Evolutionary conservation across 2,329 filamentous ascomycete species (phyloP), one percentile per base, ranked within the genome.

Genomic region (Sporothrix luriei): DNA sequence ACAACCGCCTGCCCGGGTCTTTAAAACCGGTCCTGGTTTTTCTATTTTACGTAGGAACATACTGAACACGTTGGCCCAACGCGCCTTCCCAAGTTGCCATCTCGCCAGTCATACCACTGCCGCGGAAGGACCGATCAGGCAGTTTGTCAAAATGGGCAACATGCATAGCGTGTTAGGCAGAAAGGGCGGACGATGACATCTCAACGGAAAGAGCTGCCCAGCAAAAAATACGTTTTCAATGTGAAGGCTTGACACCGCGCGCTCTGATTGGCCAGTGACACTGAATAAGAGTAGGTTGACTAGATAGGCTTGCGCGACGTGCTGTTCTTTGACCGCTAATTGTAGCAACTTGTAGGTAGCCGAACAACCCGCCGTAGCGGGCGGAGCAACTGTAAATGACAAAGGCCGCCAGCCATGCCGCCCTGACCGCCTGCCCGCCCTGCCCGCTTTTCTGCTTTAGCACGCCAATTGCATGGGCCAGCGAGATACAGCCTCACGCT

Each of bases 261-360:
- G 7, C 40, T 49, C 26, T 52, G 64, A 70, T 70, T 70, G 69
- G 69, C 21, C 57, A 33, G 21, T n/a, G 43, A 38, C 29, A 46
- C 54, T 70, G 48, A 69, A 38, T 69, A 69, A 70, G 65, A 48
- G 21, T 16, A 49, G 21, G 21, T 10, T 6, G 19, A 33, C 24
- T 19, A 21, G 26, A 6, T 19, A 10, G 4, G 10, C 4, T 21
- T 51, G 55, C 11, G 33, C 38, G 55, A 33, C 55, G 43, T 64
- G 21, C 21, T 46, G 11, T 29, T 16, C 40, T n/a, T 49, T 64
- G 46, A 51, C 62, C 46, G 62, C 48, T 38, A 52, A n/a, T n/a
- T n/a, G n/a, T n/a, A n/a, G n/a, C n/a, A 4, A 49, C 24, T 13
- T 48, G 33, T 29, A 64, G 46, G 43, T 48, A 33, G 14, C 43